Evolutionary conservation across 768 basidiomycete species (phyloP).

Genomic region (Lepiota brunneoincarnata): DNA sequence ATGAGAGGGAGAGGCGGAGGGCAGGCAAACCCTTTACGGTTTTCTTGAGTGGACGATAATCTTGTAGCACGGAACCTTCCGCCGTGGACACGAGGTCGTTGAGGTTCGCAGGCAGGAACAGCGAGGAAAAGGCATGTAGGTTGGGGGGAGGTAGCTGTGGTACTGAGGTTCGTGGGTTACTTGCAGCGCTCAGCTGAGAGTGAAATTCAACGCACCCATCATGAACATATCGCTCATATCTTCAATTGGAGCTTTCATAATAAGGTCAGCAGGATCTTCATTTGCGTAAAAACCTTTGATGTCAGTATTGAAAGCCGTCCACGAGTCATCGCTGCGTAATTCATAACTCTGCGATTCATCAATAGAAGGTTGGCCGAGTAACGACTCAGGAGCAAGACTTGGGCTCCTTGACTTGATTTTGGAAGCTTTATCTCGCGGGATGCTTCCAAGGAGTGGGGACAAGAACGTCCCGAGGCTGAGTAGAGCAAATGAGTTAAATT

Average conservation of each 20-base stretch:
- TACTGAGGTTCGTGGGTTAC: slow-evolving; percentile 34
- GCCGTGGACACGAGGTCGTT: neutral
- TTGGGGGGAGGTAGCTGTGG: slow-evolving; percentile 56
- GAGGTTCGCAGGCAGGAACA: slow-evolving; percentile 28
- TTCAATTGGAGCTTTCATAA: slow-evolving; percentile 56
- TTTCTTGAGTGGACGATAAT: slow-evolving; percentile 42
- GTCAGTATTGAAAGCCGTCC: slow-evolving; percentile 23
- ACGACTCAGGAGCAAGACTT: slow-evolving; percentile 4
- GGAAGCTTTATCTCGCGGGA: neutral
- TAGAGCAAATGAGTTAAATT: neutral
- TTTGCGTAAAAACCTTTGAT: slow-evolving; percentile 30
- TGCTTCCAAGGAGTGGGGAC: slow-evolving; percentile 23
- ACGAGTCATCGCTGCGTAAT: slow-evolving; percentile 11
- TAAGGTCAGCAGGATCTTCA: slow-evolving; percentile 26
- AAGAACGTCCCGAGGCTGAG: slow-evolving; percentile 40
- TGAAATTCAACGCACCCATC: slow-evolving; percentile 43
- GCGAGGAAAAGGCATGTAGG: slow-evolving; percentile 29
- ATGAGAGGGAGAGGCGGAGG: slow-evolving; percentile 59
- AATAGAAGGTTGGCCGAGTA: slow-evolving; percentile 13
- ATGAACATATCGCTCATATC: slow-evolving; percentile 48
- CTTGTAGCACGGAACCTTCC: neutral
- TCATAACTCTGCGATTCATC: neutral
- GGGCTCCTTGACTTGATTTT: neutral
- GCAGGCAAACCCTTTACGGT: slow-evolving; percentile 54
- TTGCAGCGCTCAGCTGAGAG: neutral